A percentile compares a stretch with the other conserved stretches of the same genome.
These are phyloP conservation scores for Candida stauntonica DNA, from an alignment of 805 yeast species.

Conservation along the genomic window DNA sequence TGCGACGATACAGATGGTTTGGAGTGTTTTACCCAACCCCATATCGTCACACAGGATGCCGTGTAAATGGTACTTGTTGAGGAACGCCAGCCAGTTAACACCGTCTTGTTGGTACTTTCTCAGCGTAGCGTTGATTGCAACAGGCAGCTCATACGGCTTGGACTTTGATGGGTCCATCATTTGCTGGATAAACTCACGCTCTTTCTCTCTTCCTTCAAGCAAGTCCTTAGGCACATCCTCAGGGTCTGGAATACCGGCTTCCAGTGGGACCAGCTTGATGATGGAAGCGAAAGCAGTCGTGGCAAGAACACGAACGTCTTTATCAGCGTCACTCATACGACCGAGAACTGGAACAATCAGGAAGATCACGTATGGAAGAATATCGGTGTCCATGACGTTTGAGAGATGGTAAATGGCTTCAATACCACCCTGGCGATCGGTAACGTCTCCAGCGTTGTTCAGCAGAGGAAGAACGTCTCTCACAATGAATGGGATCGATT, in stretches of 20 bases:
- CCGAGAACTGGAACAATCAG: conserved; percentile 95
- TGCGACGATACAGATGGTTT: conserved; percentile 94
- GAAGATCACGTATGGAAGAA: conserved; percentile 91
- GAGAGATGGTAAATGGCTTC: conserved; percentile 88
- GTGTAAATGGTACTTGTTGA: conserved; percentile 91
- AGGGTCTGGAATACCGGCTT: conserved; percentile 96
- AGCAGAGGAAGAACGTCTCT: conserved; percentile 73
- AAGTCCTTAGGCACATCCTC: conserved; percentile 81
- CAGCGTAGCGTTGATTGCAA: conserved; percentile 85
- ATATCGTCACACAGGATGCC: conserved; percentile 98
- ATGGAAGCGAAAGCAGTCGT: conserved; percentile 96
- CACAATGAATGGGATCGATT: conserved; percentile 76
- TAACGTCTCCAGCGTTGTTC: conserved; percentile 64
- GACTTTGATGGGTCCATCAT: conserved; percentile 97
- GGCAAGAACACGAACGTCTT: conserved; percentile 82
- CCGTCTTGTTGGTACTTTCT: conserved; percentile 98
- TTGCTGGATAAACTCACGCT: conserved; percentile 90
- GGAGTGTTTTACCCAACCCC: conserved; percentile 98
- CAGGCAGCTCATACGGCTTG: conserved; percentile 83
- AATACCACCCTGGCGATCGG: conserved; percentile 87
- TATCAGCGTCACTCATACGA: conserved; percentile 93
- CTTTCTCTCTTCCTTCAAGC: conserved; percentile 85
- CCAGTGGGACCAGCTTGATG: conserved; percentile 91
- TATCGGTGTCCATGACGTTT: conserved; percentile 77
- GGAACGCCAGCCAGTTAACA: conserved; percentile 94